These are phyloP conservation scores for Camelina neglecta DNA, from an alignment of 345 rosid species.

Conservation along the genomic window DNA sequence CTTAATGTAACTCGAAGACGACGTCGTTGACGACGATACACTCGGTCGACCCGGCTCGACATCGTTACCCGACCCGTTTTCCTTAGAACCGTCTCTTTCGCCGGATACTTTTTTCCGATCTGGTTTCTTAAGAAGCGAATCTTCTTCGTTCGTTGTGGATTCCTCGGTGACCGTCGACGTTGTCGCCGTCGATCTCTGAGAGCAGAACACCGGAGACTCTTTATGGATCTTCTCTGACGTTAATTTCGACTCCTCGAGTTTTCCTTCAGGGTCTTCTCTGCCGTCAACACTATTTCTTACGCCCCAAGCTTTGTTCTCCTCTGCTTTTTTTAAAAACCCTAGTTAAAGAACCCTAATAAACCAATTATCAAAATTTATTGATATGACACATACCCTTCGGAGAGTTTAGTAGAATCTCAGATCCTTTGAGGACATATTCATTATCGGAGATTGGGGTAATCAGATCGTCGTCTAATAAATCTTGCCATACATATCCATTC, in stretches of 20 bases:
- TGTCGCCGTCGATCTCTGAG: conserved; percentile 46
- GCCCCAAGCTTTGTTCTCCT: conserved; percentile 32
- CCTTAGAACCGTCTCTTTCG: background rate
- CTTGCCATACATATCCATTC: conserved; percentile 81
- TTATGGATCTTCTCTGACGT: conserved; percentile 14
- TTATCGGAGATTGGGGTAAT: conserved; percentile 73
- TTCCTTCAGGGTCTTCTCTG: conserved; percentile 11
- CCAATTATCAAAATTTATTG: background rate
- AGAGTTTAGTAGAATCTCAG: conserved; percentile 43
- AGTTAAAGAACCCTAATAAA: conserved; percentile 7
- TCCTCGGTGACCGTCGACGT: conserved; percentile 49
- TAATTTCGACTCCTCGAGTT: conserved; percentile 19
- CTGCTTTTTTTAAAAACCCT: conserved; percentile 31
- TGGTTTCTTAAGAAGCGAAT: conserved; percentile 22
- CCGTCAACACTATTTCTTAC: conserved; percentile 28
- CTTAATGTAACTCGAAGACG: conserved; percentile 43
- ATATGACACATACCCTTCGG: conserved; percentile 40
- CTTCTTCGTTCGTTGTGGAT: conserved; percentile 43
- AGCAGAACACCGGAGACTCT: conserved; percentile 49
- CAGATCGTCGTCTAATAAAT: conserved; percentile 71
- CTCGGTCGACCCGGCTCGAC: conserved; percentile 27
- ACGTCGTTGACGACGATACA: conserved; percentile 41
- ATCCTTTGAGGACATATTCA: conserved; percentile 81
- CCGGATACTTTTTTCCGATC: conserved; percentile 6
- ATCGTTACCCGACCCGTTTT: conserved; percentile 22